Conservation (phyloP, 148 eudicot genomes). For the Chenopodium suecicum region DNA sequence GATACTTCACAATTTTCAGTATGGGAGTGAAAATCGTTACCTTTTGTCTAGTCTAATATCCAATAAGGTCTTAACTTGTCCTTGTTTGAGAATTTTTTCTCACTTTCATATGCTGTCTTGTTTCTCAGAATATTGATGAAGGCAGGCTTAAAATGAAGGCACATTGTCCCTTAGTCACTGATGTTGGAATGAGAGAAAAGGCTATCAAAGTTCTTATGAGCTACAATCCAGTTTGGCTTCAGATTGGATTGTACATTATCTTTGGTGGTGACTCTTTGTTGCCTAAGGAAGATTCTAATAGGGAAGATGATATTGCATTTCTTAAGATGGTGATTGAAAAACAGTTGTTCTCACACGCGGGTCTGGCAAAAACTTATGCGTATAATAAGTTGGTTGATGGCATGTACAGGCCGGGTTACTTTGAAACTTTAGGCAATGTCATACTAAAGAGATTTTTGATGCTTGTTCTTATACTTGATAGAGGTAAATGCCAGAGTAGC, state of each 20-base stretch:
- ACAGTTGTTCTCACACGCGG: constrained; percentile 75
- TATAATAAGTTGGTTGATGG: constrained; percentile 95
- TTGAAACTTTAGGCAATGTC: constrained; percentile 68
- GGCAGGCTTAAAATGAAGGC: constrained; percentile 90
- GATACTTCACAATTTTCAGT: neutral
- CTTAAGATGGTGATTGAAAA: constrained; percentile 81
- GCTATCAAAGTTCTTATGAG: constrained; percentile 66
- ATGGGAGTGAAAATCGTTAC: neutral
- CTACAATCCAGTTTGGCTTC: constrained; percentile 84
- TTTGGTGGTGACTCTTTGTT: constrained; percentile 89
- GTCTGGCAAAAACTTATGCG: constrained; percentile 71
- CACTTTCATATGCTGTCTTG: constrained; percentile 1
- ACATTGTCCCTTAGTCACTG: constrained; percentile 87
- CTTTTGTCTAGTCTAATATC: neutral
- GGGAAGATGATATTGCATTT: constrained; percentile 75
- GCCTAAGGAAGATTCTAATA: constrained; percentile 48
- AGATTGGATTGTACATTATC: constrained; percentile 72
- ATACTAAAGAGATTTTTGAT: constrained; percentile 83
- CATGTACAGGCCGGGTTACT: constrained; percentile 91
- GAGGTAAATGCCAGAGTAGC: constrained; percentile 71
- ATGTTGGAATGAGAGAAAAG: constrained; percentile 87
- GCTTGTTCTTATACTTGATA: constrained; percentile 85
- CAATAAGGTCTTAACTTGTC: neutral
- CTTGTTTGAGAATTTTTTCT: neutral
- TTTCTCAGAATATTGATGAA: constrained; percentile 78